A percentile compares a stretch with the other conserved stretches of the same genome.
phyloP scores from a whole-genome alignment of 2,329 filamentous ascomycete genomes.

The Lachnellula suecica region DNA sequence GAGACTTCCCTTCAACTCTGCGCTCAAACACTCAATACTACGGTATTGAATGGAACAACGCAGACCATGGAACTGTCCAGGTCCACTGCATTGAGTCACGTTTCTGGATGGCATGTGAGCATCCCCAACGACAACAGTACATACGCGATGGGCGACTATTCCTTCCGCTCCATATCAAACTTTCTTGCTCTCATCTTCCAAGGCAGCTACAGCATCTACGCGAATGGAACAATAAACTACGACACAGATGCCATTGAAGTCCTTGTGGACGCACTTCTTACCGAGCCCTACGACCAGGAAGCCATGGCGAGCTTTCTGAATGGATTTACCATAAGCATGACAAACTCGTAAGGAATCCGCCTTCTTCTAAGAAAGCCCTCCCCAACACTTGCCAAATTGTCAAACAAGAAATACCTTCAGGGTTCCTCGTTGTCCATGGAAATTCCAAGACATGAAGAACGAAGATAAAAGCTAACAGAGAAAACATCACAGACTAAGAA shows the following conservation, averaged over 20 bases:
- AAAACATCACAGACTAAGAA: background rate
- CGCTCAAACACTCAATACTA: background rate
- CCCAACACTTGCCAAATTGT: too few species aligned
- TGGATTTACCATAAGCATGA: background rate
- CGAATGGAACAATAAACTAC: background rate
- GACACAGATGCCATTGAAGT: background rate
- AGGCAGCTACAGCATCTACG: background rate
- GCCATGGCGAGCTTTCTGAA: background rate
- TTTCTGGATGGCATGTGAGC: background rate
- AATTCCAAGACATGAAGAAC: too few species aligned
- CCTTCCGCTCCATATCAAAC: background rate
- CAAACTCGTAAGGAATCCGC: background rate
- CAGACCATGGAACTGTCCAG: background rate
- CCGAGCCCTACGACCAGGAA: background rate
- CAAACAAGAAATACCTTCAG: too few species aligned
- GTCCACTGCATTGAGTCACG: background rate
- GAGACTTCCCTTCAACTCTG: background rate
- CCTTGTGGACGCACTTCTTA: background rate
- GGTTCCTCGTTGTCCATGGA: too few species aligned
- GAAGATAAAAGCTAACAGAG: background rate
- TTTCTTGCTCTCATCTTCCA: background rate
- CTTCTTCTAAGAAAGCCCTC: too few species aligned
- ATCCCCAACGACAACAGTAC: background rate
- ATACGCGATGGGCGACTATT: background rate
- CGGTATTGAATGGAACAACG: constrained; percentile 43